Evolutionary conservation across 2,329 filamentous ascomycete genomes (phyloP).

Genomic region (Pseudogymnoascus sp.): DNA sequence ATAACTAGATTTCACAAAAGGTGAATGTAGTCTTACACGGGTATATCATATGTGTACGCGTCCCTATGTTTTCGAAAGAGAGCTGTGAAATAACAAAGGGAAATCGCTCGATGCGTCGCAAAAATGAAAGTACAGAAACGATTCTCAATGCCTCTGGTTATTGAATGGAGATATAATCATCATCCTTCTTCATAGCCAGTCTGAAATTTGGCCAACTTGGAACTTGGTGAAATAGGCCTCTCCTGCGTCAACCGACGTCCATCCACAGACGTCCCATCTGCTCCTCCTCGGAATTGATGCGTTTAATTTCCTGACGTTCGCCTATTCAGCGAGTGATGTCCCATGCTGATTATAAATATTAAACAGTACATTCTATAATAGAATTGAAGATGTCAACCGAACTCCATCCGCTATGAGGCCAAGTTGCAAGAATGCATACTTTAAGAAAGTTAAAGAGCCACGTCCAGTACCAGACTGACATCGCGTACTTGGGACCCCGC

Average conservation of each 20-base stretch:
- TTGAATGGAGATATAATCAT: conserved; percentile 5
- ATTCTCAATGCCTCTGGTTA: conserved; percentile 4
- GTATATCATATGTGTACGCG: conserved; percentile 10
- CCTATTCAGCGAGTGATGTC: conserved; percentile 10
- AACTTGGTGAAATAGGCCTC: conserved; percentile 6
- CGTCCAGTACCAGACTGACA: conserved; percentile 95
- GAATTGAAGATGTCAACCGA: conserved; percentile 31
- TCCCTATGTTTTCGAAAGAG: conserved; percentile 9
- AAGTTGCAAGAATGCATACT: conserved; percentile 26
- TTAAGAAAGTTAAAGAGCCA: conserved; percentile 50
- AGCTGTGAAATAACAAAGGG: conserved; percentile 6
- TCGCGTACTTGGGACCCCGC: conserved; percentile 82
- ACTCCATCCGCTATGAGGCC: conserved; percentile 32
- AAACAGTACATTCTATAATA: conserved; percentile 32
- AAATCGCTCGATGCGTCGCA: conserved; percentile 8
- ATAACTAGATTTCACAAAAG: conserved; percentile 1
- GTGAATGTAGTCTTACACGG: conserved; percentile 9
- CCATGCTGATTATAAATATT: conserved; percentile 31
- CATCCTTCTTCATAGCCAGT: conserved; percentile 6
- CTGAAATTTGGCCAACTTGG: conserved; percentile 7
- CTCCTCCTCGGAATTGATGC: conserved; percentile 4
- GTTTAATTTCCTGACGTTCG: conserved; percentile 9
- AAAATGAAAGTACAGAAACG: conserved; percentile 7
- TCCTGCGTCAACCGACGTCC: conserved; percentile 1
- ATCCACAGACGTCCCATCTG: background rate